These are phyloP conservation scores for Pinus taeda DNA, from an alignment of 75 land plant species.

Conservation along the genomic window DNA sequence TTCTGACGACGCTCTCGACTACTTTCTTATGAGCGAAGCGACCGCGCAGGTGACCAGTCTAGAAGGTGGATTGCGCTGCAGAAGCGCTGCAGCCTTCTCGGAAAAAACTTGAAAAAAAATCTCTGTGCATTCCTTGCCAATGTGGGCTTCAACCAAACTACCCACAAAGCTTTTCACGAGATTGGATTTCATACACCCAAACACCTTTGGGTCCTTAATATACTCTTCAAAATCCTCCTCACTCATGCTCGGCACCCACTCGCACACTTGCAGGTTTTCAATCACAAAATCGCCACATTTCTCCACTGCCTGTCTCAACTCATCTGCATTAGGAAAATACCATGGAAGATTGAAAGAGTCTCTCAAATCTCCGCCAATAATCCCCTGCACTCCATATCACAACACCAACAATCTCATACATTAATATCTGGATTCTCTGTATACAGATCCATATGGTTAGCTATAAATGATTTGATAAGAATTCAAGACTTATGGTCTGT, in stretches of 20 bases:
- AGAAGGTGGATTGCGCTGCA: neutral
- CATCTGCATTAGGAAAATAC: neutral
- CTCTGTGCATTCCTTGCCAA: neutral
- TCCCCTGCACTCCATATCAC: slow-evolving; percentile 9
- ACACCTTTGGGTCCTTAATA: too few relatives aligned
- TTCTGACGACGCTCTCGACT: too few relatives aligned
- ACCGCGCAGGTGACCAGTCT: neutral
- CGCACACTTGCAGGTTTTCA: neutral
- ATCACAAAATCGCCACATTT: neutral
- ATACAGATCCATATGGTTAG: neutral
- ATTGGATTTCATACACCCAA: too few relatives aligned
- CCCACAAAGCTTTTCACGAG: too few relatives aligned
- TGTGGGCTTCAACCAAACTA: too few relatives aligned
- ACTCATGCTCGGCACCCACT: too few relatives aligned
- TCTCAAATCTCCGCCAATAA: neutral
- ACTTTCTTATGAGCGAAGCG: neutral
- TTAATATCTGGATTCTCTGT: too few relatives aligned
- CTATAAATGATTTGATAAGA: neutral
- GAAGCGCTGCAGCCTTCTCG: neutral
- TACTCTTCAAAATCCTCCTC: too few relatives aligned
- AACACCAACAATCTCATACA: neutral
- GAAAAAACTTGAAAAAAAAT: neutral
- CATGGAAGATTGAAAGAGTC: neutral
- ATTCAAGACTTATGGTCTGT: neutral
- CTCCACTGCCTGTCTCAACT: slow-evolving; percentile 4